Evolutionary conservation across 352 stramenopile genomes (phyloP).

Genomic region (Phytophthora hibernalis): DNA sequence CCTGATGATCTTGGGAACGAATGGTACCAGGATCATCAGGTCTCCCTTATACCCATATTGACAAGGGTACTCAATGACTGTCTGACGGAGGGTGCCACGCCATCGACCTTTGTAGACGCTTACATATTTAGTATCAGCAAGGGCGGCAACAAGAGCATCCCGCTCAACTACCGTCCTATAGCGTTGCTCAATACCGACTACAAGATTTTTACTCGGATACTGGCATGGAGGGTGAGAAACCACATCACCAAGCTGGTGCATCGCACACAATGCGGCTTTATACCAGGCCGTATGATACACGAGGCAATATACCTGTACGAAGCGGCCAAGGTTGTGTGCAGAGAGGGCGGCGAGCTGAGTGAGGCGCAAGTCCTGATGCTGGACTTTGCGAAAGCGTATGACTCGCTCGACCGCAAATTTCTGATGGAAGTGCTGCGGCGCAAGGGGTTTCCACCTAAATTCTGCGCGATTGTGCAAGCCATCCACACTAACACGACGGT

Average conservation of each 20-base stretch:
- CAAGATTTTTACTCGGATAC: not conserved
- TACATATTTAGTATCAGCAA: slow-evolving; percentile 15
- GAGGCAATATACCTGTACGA: not conserved
- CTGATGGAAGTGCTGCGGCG: not conserved
- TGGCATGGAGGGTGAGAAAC: not conserved
- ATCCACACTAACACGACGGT: not conserved
- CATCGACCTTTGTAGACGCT: not conserved
- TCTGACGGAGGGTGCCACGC: not conserved
- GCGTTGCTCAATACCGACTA: not conserved
- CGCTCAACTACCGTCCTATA: slow-evolving; percentile 6
- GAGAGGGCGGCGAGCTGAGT: not conserved
- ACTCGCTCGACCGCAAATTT: slow-evolving; percentile 1
- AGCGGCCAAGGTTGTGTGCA: not conserved
- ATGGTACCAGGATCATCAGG: slow-evolving; percentile 8
- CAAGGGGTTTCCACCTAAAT: slow-evolving; percentile 2
- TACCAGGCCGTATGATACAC: slow-evolving; percentile 1
- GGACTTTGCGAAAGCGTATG: slow-evolving; percentile 12
- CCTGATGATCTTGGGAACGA: slow-evolving; percentile 4
- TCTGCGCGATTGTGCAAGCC: not conserved
- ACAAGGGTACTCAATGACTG: slow-evolving; percentile 1
- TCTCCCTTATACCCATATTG: not conserved
- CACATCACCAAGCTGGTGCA: not conserved
- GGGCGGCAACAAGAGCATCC: not conserved
- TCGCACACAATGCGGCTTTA: slow-evolving; percentile 1
- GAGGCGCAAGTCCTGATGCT: slow-evolving; percentile 6